Base-by-base conservation (phyloP, 2,329 filamentous ascomycete species). In the Fusarium sp. region DNA sequence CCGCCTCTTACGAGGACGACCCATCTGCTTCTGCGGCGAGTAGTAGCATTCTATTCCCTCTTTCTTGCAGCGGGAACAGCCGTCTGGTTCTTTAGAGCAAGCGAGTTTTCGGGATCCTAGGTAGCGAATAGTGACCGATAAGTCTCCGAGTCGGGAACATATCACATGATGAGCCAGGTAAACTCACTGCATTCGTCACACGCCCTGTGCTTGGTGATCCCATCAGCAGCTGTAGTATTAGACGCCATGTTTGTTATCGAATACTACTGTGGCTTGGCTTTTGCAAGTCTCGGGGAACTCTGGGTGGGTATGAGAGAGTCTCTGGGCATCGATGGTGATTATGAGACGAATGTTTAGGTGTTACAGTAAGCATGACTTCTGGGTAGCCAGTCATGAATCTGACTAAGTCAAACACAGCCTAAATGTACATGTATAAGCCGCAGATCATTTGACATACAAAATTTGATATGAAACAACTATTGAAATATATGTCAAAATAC, bases 161-260 rank as follows among this genome's bases (percentile, higher is more conserved):
- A 50, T 50, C 33, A 40, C 45, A 64, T 41, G 40, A 47, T 41
- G 60, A 44, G 37, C 37, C 22, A 40, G 45, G 19, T 32, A 82
- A 30, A 30, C 87, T 78, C 82, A 90, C 88, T 84, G 78, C 88
- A 91, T 76, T 90, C 88, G 76, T 91, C 88, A 76, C 88, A 91
- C 63, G 88, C 88, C 47, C 87, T 83, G 65, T 86, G 87, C 73
- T 87, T 90, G 62, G 80, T 74, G 62, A 77, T 68, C 50, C 66
- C 70, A 43, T 63, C 58, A 35, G 56, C 51, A 57, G 53, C 41
- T 33, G 46, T 22, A 20, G 67, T 65, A 30, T 30, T 30, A 45
- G 71, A 56, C 33, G 68, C 53, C 76, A 77, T 75, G 4, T 19
- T 54, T 62, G 40, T 25, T 19, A 1, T n/a, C 11, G 22, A 10